phyloP scores from a whole-genome alignment of 2,329 filamentous ascomycete genomes.

The Lachnellula arida region DNA sequence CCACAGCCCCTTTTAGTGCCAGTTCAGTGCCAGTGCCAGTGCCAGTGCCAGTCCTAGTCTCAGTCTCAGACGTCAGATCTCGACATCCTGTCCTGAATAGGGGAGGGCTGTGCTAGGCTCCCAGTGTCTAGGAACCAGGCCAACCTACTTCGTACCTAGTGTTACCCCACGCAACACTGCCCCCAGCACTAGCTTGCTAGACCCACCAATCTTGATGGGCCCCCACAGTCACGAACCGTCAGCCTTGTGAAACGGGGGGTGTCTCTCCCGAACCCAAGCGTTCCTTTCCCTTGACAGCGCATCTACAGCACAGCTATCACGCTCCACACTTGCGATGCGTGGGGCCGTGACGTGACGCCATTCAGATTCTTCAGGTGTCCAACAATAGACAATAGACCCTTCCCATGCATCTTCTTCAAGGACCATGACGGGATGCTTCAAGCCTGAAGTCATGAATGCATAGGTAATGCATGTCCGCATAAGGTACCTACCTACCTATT shows the following conservation, averaged over 20 bases:
- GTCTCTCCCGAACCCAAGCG: background rate
- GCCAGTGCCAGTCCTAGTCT: too few species aligned
- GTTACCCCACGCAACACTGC: background rate
- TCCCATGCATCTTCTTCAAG: background rate
- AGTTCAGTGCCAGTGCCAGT: background rate
- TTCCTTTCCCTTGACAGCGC: slow-evolving; percentile 1
- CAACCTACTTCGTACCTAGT: background rate
- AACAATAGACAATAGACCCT: too few species aligned
- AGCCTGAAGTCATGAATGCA: background rate
- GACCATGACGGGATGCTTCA: background rate
- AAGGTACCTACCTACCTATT: too few species aligned
- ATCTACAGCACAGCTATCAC: background rate
- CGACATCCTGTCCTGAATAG: too few species aligned
- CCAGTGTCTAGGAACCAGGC: background rate
- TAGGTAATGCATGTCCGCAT: background rate
- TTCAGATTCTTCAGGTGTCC: background rate
- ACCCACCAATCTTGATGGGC: background rate
- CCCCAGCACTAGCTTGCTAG: background rate
- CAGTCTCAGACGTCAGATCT: too few species aligned
- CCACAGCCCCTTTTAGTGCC: background rate
- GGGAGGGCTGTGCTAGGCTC: too few species aligned
- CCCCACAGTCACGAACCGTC: background rate
- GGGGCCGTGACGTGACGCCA: background rate
- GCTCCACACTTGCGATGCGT: background rate
- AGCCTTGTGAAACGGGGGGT: slow-evolving; percentile 1